Evolutionary conservation across 2,329 filamentous ascomycete species (phyloP).

Genomic region (Tolypocladium album): DNA sequence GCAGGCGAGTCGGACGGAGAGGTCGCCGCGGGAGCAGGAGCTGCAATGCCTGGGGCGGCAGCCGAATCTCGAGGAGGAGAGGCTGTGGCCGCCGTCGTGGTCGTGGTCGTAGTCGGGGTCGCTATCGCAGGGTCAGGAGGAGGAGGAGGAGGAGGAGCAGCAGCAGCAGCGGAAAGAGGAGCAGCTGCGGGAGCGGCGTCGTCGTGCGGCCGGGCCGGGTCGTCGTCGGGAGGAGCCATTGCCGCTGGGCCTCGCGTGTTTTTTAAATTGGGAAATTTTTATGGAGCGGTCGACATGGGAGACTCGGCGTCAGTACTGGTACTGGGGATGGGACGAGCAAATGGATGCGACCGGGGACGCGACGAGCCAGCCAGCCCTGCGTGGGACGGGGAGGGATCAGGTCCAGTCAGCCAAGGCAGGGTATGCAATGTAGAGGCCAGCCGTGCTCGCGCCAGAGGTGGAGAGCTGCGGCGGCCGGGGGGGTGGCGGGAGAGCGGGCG

Average conservation of each 20-base stretch:
- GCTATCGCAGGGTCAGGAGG: slow-evolving; percentile 1
- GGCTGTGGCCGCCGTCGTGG: background rate
- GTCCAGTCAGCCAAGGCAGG: background rate
- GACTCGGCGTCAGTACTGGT: background rate
- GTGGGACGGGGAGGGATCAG: background rate
- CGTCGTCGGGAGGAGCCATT: slow-evolving; percentile 14
- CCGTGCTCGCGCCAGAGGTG: background rate
- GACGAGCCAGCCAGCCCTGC: background rate
- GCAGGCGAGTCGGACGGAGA: slow-evolving; percentile 5
- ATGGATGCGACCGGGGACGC: background rate
- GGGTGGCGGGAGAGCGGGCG: background rate
- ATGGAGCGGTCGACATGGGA: slow-evolving; percentile 23
- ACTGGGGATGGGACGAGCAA: background rate
- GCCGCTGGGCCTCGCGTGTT: slow-evolving; percentile 3
- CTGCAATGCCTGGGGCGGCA: background rate
- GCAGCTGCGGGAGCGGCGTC: slow-evolving; percentile 16
- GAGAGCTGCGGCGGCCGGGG: background rate
- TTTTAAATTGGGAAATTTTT: slow-evolving; percentile 25
- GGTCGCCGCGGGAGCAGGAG: background rate
- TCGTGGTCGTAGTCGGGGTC: background rate
- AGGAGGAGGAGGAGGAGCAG: slow-evolving; percentile 3
- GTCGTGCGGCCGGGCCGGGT: slow-evolving; percentile 17
- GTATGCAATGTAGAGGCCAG: background rate
- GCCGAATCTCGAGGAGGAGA: background rate
- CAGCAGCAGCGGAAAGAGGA: slow-evolving; percentile 9